These are phyloP conservation scores for Baeospora myosura DNA, from an alignment of 1,284 basidiomycete species.

Conservation along the genomic window DNA sequence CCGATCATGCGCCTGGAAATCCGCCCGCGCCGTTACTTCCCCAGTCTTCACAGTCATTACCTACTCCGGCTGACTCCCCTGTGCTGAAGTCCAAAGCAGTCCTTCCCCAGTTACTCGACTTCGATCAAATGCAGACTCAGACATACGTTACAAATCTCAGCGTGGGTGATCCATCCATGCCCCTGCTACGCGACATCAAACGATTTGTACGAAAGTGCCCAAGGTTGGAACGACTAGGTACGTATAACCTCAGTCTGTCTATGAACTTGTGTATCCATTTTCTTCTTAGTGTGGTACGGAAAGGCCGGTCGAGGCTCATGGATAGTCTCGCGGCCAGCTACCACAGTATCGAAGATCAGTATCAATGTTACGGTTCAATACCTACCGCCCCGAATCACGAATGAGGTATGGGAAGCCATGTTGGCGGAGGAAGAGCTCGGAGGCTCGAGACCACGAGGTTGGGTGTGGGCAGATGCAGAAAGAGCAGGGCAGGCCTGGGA, in stretches of 20 bases:
- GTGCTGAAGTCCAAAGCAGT: slow-evolving; percentile 21
- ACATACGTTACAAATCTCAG: slow-evolving; percentile 14
- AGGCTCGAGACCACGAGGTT: slow-evolving; percentile 15
- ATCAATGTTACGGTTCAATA: slow-evolving; percentile 26
- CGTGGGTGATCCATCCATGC: slow-evolving; percentile 25
- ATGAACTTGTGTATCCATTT: slow-evolving; percentile 1
- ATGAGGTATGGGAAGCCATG: slow-evolving; percentile 17
- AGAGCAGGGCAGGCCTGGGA: slow-evolving; percentile 24
- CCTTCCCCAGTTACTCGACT: slow-evolving; percentile 20
- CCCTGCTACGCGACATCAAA: slow-evolving; percentile 28
- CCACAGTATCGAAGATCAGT: slow-evolving; percentile 20
- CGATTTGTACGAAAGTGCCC: slow-evolving; percentile 29
- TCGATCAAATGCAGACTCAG: slow-evolving; percentile 20
- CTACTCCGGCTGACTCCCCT: slow-evolving; percentile 16
- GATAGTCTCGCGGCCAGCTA: slow-evolving; percentile 20
- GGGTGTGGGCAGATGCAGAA: slow-evolving; percentile 15
- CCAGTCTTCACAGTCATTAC: slow-evolving; percentile 19
- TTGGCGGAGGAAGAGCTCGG: slow-evolving; percentile 14
- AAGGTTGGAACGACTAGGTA: slow-evolving; percentile 23
- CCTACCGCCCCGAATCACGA: slow-evolving; percentile 17
- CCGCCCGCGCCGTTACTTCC: slow-evolving; percentile 19
- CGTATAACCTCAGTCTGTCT: slow-evolving; percentile 6
- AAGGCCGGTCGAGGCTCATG: slow-evolving; percentile 26
- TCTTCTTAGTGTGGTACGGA: slow-evolving; percentile 27
- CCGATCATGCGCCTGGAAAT: slow-evolving; percentile 23